Evolutionary conservation across 148 eudicot genomes (phyloP), one percentile per base, ranked within the genome.

Genomic region (Chenopodium suecicum): DNA sequence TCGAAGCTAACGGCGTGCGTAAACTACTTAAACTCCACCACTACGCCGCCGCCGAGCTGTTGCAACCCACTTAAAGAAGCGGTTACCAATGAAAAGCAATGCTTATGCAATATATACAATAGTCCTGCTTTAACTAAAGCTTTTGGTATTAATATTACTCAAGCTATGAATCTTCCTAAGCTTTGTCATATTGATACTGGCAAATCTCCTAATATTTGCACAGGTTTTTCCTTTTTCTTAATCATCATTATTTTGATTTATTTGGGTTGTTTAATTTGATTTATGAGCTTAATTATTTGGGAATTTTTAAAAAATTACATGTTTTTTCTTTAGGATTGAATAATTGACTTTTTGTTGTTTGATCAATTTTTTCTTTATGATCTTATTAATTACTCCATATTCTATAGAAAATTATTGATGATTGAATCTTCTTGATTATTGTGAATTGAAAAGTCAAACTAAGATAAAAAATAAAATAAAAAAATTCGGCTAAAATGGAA

Each of bases 101-200:
- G 83, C 23, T 74, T 81, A 8, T 81, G 83, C 65, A 75, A 19
- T 10, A 74, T 81, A 2, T 86, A 64, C 70, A 31, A 4, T n/a
- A 41, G 75, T 13, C 74, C 83, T 1, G 56, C 2, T 7, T 44
- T 86, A 56, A 19, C 83, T 64, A 1, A 29, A 14, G 13, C 20
- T 14, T 0, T 86, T 7, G 48, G 60, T 13, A 80, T 86, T 60
- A 83, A 86, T 63, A 32, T 83, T 47, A 76, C 85, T 1, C 50
- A 83, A 31, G 85, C 88, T 14, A 22, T 63, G 27, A 48, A 12
- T 34, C 85, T 86, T 17, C 83, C 85, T 41, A 44, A 56, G 52
- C 74, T 74, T 29, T 86, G 88, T 72, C 9, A 34, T 0, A 13
- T 86, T 71, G 50, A 71, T 58, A 2, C 79, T 52, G 82, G 73